Base-by-base conservation (phyloP, 2,329 filamentous ascomycete species). In the Colletotrichum paranaense region DNA sequence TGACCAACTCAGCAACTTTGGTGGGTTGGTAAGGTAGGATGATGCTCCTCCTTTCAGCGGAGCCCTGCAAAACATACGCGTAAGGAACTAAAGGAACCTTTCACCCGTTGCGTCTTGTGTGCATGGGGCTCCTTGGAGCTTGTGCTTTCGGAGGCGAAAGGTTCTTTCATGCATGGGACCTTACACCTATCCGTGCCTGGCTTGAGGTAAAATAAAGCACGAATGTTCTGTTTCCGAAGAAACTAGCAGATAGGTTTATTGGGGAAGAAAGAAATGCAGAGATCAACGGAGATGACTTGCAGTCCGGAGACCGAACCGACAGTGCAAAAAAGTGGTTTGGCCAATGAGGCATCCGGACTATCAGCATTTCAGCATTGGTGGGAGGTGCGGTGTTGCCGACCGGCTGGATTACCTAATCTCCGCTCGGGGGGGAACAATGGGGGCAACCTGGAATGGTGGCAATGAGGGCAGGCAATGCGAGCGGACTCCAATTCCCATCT, bases 1-100 rank as follows among this genome's bases (percentile, higher is more conserved):
- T 49, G 32, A 62, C 56, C 63, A 69, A 64, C 69, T 64, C 69
- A 69, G 56, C 70, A 72, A 5, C 55, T 69, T 72, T 46, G 70
- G 24, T 64, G 49, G 62, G 19, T 42, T 49, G 56, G 52, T 53
- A 72, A 49, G 59, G 65, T 30, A 69, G 58, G 65, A 59, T 69
- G 30, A 5, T 46, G 8, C n/a, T 22, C n/a, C 2, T 12, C 26
- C 26, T 22, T 60, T n/a, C 56, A 30, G 28, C 38, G 19, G 62
- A 42, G 38, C 55, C 67, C 62, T 42, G 35, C 5, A 38, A 52
- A 53, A 28, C 38, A 70, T 60, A 53, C 52, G 5, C 26, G 52
- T 35, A 68, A 62, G 5, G 8, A 32, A 24, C 11, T 11, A 5
- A 24, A 14, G 38, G 38, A 42, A 42, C 16, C 16, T 19, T 42